Percentiles rank a stretch among this genome's conserved stretches.
These are phyloP conservation scores for Astrocystis sublimbata DNA, from an alignment of 495 filamentous ascomycete genomes.

Conservation along the genomic window DNA sequence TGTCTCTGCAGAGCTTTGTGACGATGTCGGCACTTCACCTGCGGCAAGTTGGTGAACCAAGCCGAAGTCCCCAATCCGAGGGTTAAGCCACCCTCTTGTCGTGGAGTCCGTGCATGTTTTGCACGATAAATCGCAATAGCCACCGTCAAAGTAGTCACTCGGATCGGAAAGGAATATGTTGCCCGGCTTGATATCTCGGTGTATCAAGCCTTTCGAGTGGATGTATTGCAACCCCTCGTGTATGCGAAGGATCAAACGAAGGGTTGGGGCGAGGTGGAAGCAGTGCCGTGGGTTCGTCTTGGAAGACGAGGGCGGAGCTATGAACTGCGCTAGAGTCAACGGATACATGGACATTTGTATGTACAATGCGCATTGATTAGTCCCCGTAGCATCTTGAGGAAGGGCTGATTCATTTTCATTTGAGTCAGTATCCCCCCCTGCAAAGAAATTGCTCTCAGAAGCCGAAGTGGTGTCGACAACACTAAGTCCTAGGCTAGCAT, in stretches of 20 bases:
- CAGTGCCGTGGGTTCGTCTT: conserved; percentile 44
- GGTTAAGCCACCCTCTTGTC: conserved; percentile 44
- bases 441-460: conserved; percentile 52
- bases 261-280: conserved; percentile 55
- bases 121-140: conserved; percentile 37
- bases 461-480: conserved; percentile 36
- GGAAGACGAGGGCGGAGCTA: conserved; percentile 22
- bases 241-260: conserved; percentile 31
- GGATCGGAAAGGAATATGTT: conserved; percentile 85
- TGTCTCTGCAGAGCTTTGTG: conserved; percentile 1
- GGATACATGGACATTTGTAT: conserved; percentile 62
- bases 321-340: conserved; percentile 50
- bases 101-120: conserved; percentile 18
- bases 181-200: conserved; percentile 98
- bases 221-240: conserved; percentile 55
- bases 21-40: conserved; percentile 21
- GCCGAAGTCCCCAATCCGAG: conserved; percentile 59
- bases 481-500: conserved; percentile 37
- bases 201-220: conserved; percentile 86
- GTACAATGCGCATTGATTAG: conserved; percentile 50
- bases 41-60: conserved; percentile 56
- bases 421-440: conserved; percentile 49
- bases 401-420: conserved; percentile 40
- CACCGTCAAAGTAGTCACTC: conserved; percentile 18
- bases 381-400: conserved; percentile 29